Conservation (phyloP, 2,329 filamentous ascomycete genomes). For the Zarea fungicola region DNA sequence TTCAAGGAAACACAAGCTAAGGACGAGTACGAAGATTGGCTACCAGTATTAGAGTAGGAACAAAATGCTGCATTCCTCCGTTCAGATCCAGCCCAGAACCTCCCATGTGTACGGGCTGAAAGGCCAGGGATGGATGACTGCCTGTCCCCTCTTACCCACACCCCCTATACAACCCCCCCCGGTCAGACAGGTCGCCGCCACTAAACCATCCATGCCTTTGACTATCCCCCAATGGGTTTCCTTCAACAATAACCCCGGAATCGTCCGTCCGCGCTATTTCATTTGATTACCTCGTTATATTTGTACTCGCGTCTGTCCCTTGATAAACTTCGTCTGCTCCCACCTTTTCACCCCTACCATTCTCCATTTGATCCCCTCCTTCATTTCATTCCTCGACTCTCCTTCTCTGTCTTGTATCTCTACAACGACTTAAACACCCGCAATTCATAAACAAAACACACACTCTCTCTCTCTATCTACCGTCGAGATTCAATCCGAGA, state of each 20-base stretch:
- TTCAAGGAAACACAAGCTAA: no score
- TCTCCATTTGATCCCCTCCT: not conserved
- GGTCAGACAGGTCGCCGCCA: not conserved
- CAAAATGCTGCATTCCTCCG: no score
- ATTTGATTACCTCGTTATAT: not conserved
- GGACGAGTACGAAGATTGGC: no score
- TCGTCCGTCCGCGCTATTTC: slow-evolving; percentile 1
- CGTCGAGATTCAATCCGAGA: not conserved
- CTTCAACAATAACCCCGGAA: slow-evolving; percentile 11
- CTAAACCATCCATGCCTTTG: not conserved
- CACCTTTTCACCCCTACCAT: not conserved
- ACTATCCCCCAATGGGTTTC: not conserved
- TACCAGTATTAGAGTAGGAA: no score
- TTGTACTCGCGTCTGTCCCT: not conserved
- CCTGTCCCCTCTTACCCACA: not conserved
- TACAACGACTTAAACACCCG: not conserved
- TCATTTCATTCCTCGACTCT: not conserved
- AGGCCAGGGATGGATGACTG: no score
- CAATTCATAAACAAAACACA: not conserved
- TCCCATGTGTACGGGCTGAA: no score
- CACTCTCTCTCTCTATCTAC: not conserved
- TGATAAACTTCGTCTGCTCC: not conserved
- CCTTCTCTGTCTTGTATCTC: not conserved
- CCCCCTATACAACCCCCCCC: not conserved
- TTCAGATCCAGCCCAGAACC: no score